Evolutionary conservation across 208 protist genomes (phyloP).

Genomic region (Leishmania aethiopica): DNA sequence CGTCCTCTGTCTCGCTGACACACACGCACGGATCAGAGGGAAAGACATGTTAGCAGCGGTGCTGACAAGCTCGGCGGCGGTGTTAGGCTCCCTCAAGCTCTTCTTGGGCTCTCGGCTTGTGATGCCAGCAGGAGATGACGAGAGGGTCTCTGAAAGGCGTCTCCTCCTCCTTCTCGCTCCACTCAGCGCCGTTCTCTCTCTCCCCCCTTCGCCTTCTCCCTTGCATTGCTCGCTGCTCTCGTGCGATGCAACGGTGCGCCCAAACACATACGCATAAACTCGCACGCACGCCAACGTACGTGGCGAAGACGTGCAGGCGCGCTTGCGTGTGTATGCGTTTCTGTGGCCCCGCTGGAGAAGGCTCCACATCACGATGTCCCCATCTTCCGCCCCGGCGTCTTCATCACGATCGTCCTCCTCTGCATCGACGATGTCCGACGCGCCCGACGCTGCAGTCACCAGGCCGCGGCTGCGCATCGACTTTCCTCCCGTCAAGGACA

Average conservation of each 20-base stretch:
- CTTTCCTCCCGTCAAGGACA: constrained; percentile 71
- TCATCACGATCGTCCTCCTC: neutral
- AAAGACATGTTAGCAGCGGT: neutral
- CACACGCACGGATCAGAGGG: neutral
- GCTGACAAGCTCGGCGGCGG: neutral
- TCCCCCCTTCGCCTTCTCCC: neutral
- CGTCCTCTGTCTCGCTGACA: neutral
- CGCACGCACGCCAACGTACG: neutral
- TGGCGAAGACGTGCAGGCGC: neutral
- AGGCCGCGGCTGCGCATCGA: constrained; percentile 49
- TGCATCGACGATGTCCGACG: neutral
- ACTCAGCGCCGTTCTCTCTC: neutral
- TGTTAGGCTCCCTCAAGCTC: neutral
- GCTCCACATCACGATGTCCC: neutral
- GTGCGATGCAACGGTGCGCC: neutral
- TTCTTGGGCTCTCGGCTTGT: neutral
- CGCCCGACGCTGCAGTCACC: neutral
- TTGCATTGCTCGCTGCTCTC: neutral
- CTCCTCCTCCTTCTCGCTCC: neutral
- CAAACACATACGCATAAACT: neutral
- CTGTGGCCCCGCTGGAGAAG: neutral
- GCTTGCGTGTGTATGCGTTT: neutral
- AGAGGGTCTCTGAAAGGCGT: neutral
- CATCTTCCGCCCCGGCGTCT: neutral
- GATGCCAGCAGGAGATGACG: neutral